A percentile compares a stretch with the other conserved stretches of the same genome.
phyloP scores from a whole-genome alignment of 495 filamentous ascomycete genomes.

The Daldinia bambusicola region DNA sequence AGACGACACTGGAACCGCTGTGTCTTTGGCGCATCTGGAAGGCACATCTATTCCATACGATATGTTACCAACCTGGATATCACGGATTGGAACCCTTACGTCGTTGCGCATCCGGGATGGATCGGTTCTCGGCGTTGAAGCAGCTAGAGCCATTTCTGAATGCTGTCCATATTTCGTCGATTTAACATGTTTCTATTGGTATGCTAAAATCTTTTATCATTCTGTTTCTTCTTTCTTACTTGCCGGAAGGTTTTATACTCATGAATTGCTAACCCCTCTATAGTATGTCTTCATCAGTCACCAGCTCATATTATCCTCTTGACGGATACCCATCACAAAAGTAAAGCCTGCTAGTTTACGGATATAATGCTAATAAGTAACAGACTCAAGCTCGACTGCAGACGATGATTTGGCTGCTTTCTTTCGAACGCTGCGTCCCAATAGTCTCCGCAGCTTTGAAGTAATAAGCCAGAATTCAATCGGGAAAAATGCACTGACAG shows the following conservation, averaged over 20 bases:
- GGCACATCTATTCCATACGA: constrained; percentile 44
- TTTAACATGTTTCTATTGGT: constrained; percentile 63
- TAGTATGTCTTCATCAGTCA: constrained; percentile 15
- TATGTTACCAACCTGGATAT: constrained; percentile 51
- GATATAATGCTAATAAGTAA: constrained; percentile 12
- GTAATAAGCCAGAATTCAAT: constrained; percentile 63
- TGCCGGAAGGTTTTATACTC: background rate
- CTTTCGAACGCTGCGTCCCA: constrained; percentile 63
- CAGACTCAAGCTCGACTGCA: constrained; percentile 50
- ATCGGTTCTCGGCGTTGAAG: constrained; percentile 62
- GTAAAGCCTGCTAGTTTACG: background rate
- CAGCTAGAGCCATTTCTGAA: constrained; percentile 61
- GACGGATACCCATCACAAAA: background rate
- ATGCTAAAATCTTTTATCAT: background rate
- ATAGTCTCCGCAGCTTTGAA: constrained; percentile 69
- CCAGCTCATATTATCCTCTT: background rate
- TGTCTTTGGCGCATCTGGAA: constrained; percentile 61
- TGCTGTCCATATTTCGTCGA: constrained; percentile 70
- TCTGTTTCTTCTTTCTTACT: background rate
- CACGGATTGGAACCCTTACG: constrained; percentile 50
- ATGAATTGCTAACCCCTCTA: constrained; percentile 10
- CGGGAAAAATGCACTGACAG: constrained; percentile 64
- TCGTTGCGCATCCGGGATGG: constrained; percentile 68
- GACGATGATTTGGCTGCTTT: constrained; percentile 68
- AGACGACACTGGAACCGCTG: constrained; percentile 41